These are phyloP conservation scores for Pascua guehoae DNA, from an alignment of 1,284 basidiomycete genomes.

Conservation along the genomic window DNA sequence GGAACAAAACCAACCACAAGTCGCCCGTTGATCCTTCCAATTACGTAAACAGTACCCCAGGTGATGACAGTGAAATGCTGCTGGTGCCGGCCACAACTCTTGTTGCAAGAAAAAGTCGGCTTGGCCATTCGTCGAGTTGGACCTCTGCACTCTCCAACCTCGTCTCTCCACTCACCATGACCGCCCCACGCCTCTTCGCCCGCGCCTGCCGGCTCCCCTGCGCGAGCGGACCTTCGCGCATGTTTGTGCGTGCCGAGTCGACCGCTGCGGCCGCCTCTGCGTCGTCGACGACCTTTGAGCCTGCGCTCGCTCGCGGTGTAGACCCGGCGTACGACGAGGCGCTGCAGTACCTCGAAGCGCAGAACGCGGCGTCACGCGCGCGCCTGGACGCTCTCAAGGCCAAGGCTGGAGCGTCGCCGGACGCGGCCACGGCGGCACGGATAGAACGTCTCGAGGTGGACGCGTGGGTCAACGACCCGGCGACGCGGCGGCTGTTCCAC, in stretches of 20 bases:
- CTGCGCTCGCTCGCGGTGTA: conserved; percentile 36
- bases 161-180: conserved; percentile 5
- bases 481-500: conserved; percentile 31
- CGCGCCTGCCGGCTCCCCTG: conserved; percentile 14
- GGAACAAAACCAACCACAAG: no score
- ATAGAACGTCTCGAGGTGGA: conserved; percentile 38
- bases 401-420: conserved; percentile 8
- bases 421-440: conserved; percentile 10
- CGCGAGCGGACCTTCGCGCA: conserved; percentile 16
- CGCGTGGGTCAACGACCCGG: conserved; percentile 43
- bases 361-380: conserved; percentile 2
- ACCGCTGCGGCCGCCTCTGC: conserved; percentile 18
- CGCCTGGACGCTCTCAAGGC: conserved; percentile 4
- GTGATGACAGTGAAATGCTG: no score
- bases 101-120: not conserved
- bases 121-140: not conserved
- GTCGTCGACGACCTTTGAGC: conserved; percentile 29
- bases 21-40: no score
- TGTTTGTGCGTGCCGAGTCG: conserved; percentile 16
- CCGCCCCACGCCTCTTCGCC: conserved; percentile 13
- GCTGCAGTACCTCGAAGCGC: conserved; percentile 31
- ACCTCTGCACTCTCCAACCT: not conserved
- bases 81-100: no score
- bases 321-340: conserved; percentile 46
- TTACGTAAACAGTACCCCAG: no score